Base-by-base conservation (phyloP, 805 yeast genomes). In the Tetrapisispora fleetii region DNA sequence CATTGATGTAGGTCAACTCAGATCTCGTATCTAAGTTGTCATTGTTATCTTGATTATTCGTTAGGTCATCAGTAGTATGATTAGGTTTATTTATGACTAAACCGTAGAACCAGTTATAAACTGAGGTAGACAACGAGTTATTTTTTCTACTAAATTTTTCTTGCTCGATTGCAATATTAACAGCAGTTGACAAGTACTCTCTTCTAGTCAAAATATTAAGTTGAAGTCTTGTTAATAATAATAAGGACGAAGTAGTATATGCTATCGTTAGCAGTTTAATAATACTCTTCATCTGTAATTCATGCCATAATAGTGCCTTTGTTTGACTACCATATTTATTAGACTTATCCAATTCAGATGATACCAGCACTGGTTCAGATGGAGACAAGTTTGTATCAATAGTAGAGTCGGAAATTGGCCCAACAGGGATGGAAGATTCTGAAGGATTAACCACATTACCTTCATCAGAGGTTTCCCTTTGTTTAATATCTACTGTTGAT, bases 201-300 rank as follows among this genome's bases (percentile, higher is more conserved):
- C 84, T 77, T 64, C 98, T 78, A 4, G 97, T 95, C 40, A 91
- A 71, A 22, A 91, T 81, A 61, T 93, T 93, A 58, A 91, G 72
- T 67, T 91, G 98, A 53, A 91, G 69, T 56, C 95, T 78, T 4
- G 95, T 81, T 52, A 91, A 76, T 36, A 91, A 71, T n/a, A 86
- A 74, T 30, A 91, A 68, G 36, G 87, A 71, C 0, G 90, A 76
- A 40, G 79, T 73, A 2, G 85, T 70, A 63, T 89, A 89, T 16
- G 84, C 66, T 45, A 85, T 70, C 1, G 95, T 79, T 41, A 91
- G 65, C 36, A 85, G 74, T 52, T 96, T 75, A 2, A 93, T 76
- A 30, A 91, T 63, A 43, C 93, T 81, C 60, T 81, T 77, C 42
- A 79, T 72, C 64, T 89, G 88, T 60, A 91, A 73, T 46, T 85